Percentiles rank a stretch among this genome's conserved stretches.
Evolutionary conservation across 2,329 filamentous ascomycete species (phyloP).

Genomic region (Periconia macrospinosa): DNA sequence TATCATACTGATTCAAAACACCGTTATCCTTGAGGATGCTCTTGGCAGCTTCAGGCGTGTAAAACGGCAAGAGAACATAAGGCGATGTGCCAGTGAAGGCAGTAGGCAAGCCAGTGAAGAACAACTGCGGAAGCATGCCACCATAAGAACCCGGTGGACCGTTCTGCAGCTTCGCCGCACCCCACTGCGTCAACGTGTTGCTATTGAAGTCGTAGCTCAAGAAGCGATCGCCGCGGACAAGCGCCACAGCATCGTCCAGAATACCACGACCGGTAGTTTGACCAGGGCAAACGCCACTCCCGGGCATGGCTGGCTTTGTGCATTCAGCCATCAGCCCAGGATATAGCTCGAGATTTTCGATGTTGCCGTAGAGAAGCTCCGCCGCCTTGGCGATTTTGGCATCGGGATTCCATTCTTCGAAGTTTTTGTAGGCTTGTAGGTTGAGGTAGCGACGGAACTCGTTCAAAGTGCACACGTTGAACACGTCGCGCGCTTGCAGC

Average conservation of each 20-base stretch:
- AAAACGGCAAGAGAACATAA: conserved; percentile 55
- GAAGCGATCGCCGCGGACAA: conserved; percentile 52
- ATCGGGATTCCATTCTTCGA: conserved; percentile 74
- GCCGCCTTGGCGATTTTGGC: conserved; percentile 43
- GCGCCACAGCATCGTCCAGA: conserved; percentile 70
- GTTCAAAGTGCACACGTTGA: conserved; percentile 75
- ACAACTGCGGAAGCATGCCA: conserved; percentile 45
- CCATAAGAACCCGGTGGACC: conserved; percentile 48
- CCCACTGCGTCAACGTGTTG: conserved; percentile 50
- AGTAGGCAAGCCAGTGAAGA: conserved; percentile 52
- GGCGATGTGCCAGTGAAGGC: conserved; percentile 53
- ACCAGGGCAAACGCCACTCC: conserved; percentile 67
- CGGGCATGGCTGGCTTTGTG: conserved; percentile 67
- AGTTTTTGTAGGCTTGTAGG: conserved; percentile 70
- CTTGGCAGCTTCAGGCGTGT: conserved; percentile 52
- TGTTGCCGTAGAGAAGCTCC: conserved; percentile 57
- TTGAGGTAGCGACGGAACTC: conserved; percentile 80
- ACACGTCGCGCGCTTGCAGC: conserved; percentile 70
- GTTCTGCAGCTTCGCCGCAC: conserved; percentile 48
- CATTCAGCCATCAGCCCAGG: conserved; percentile 75
- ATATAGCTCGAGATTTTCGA: conserved; percentile 62
- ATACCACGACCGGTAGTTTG: conserved; percentile 75
- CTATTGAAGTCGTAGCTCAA: conserved; percentile 30
- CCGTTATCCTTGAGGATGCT: conserved; percentile 53
- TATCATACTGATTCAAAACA: conserved; percentile 50